A percentile compares a stretch with the other conserved stretches of the same genome.
Conservation (phyloP, 106 monocot species). For the Dioscorea alata region DNA sequence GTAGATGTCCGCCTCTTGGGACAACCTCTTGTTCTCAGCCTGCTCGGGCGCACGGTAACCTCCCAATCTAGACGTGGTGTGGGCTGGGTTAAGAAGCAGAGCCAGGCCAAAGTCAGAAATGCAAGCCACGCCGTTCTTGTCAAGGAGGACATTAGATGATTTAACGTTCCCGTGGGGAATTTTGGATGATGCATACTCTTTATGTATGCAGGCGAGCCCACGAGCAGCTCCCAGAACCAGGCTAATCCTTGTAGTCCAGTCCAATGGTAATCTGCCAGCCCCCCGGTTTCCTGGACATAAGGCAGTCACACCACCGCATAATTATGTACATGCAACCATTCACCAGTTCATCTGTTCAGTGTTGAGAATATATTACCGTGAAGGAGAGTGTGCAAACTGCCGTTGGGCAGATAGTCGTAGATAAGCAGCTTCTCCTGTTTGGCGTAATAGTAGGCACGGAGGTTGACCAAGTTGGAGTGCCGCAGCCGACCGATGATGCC, state of each 20-base stretch:
- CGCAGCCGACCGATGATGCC: slow-evolving; percentile 43
- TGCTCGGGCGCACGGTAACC: slow-evolving; percentile 61
- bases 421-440: slow-evolving; percentile 63
- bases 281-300: slow-evolving; percentile 25
- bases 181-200: slow-evolving; percentile 19
- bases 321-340: too few species aligned
- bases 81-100: slow-evolving; percentile 35
- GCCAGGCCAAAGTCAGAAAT: slow-evolving; percentile 63
- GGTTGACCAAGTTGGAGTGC: slow-evolving; percentile 48
- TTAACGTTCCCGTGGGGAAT: slow-evolving; percentile 67
- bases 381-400: slow-evolving; percentile 32
- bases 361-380: slow-evolving; percentile 19
- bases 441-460: slow-evolving; percentile 64
- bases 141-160: slow-evolving; percentile 54
- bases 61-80: slow-evolving; percentile 31
- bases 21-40: slow-evolving; percentile 17
- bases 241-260: slow-evolving; percentile 47
- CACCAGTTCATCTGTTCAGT: too few species aligned
- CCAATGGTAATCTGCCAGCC: slow-evolving; percentile 24
- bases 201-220: slow-evolving; percentile 47
- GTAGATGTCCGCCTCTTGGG: slow-evolving; percentile 70
- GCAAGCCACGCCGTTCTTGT: slow-evolving; percentile 33
- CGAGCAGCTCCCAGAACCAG: slow-evolving; percentile 40
- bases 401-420: slow-evolving; percentile 67
- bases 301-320: too few species aligned